Evolutionary conservation across 768 basidiomycete genomes (phyloP), one percentile per base, ranked within the genome.

Genomic region (Tephrocybe sp.): DNA sequence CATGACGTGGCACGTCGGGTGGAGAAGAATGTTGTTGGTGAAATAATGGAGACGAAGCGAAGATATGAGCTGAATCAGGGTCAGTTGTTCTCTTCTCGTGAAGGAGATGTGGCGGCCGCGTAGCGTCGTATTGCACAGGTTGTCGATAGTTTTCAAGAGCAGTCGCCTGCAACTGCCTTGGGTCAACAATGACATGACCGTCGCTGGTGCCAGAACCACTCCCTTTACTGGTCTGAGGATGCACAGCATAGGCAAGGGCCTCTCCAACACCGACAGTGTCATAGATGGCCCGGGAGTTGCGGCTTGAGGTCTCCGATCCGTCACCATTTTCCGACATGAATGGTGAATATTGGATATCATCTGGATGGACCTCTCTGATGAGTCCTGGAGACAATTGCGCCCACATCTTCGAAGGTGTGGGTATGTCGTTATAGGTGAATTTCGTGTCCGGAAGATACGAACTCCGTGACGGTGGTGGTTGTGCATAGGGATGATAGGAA

Each of bases 181-280:
- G 1, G 15, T 44, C 56, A 32, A 45, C 47, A 49, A 45, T 53
- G n/a, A 54, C 50, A 48, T 72, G 71, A 4, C 65, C 68, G 45
- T 79, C 79, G 53, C 75, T 78, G 6, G 72, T 74, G 21, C 75
- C 78, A 22, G 77, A 55, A 6, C 76, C 80, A 40, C 77, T 79
- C 49, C 79, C 77, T 37, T 54, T 58, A 45, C 64, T 61, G 21
- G 42, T 31, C 45, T 47, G 44, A 9, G 52, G 42, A 9, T 48
- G 46, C 25, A 69, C 68, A 49, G 76, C 69, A 57, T 78, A 77
- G 2, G 75, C 77, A 28, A 90, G 70, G 15, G 82, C 80, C 52
- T 87, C 85, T 8, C 79, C 85, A 7, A 88, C 75, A 9, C 80
- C 83, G 32, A 82, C 78, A 21, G 67, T 75, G 64, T 80, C 76